These are phyloP conservation scores for Candida xyloterini DNA, from an alignment of 805 yeast genomes.

Conservation along the genomic window DNA sequence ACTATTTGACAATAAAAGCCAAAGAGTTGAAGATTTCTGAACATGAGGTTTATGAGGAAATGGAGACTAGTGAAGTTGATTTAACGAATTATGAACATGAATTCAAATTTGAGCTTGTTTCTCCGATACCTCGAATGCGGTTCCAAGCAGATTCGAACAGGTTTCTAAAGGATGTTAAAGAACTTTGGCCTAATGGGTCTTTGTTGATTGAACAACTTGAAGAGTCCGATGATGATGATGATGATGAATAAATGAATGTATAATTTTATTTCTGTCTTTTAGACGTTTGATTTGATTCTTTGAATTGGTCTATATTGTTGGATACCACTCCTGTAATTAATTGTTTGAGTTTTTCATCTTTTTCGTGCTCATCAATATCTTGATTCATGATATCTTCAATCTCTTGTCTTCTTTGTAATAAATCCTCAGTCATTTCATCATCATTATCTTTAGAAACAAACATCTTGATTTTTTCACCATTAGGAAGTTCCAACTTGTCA, in stretches of 20 bases:
- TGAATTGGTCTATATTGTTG: constrained; percentile 32
- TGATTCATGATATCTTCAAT: constrained; percentile 60
- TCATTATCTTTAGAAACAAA: constrained; percentile 47
- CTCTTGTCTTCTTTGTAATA: constrained; percentile 55
- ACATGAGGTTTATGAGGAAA: constrained; percentile 9
- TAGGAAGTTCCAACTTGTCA: constrained; percentile 25
- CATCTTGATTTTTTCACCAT: constrained; percentile 52
- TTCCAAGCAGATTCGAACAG: constrained; percentile 22
- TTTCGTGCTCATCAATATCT: constrained; percentile 59
- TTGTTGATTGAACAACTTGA: constrained; percentile 31
- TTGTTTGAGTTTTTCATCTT: constrained; percentile 72
- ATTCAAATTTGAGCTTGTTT: constrained; percentile 34
- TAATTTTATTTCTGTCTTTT: constrained; percentile 22
- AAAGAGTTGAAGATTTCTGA: constrained; percentile 12
- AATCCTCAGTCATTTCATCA: constrained; percentile 39
- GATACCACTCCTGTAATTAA: constrained; percentile 66
- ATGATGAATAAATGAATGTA: neutral
- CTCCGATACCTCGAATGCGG: constrained; percentile 35
- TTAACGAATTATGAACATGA: constrained; percentile 17
- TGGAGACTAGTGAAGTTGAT: constrained; percentile 9
- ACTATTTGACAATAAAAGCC: constrained; percentile 21
- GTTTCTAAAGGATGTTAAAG: constrained; percentile 26
- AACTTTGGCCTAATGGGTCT: constrained; percentile 39
- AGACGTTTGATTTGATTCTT: constrained; percentile 14
- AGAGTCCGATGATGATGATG: constrained; percentile 18